These are phyloP conservation scores for Galerina sulciceps DNA, from an alignment of 768 basidiomycete species.

Conservation along the genomic window DNA sequence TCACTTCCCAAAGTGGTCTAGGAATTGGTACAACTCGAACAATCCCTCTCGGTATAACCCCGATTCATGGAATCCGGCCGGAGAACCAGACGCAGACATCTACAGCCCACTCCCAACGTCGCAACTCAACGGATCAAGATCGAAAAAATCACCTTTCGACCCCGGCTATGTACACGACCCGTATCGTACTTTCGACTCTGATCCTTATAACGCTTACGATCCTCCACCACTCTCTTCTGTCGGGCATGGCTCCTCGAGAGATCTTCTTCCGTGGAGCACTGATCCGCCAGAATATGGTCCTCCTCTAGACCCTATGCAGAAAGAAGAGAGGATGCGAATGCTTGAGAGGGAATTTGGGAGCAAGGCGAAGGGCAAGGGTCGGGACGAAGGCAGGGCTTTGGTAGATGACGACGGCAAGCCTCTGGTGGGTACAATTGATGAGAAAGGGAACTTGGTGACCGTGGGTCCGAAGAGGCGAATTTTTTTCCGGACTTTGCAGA, in stretches of 20 bases:
- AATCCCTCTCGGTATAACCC: slow-evolving; percentile 6
- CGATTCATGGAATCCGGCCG: slow-evolving; percentile 14
- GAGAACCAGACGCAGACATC: slow-evolving; percentile 21
- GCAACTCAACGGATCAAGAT: slow-evolving; percentile 22
- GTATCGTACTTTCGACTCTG: slow-evolving; percentile 27
- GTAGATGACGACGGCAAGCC: slow-evolving; percentile 52
- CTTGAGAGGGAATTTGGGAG: slow-evolving; percentile 68
- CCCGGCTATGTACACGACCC: slow-evolving; percentile 34
- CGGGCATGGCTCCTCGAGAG: slow-evolving; percentile 45
- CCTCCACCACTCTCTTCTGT: slow-evolving; percentile 37
- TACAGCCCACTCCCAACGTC: slow-evolving; percentile 31
- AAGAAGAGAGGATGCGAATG: slow-evolving; percentile 74
- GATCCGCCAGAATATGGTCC: slow-evolving; percentile 49
- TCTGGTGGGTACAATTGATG: slow-evolving; percentile 61
- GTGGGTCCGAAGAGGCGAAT: slow-evolving; percentile 65
- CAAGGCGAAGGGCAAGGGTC: slow-evolving; percentile 35
- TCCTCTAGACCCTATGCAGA: slow-evolving; percentile 50
- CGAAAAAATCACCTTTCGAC: slow-evolving; percentile 36
- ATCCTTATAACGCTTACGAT: slow-evolving; percentile 29
- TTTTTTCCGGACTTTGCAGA: slow-evolving; percentile 49
- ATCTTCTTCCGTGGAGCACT: slow-evolving; percentile 56
- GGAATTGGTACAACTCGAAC: slow-evolving; percentile 57
- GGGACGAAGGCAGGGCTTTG: slow-evolving; percentile 29
- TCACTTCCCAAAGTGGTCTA: slow-evolving; percentile 67
- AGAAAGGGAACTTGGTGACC: slow-evolving; percentile 61